phyloP scores from a whole-genome alignment of 2,329 filamentous ascomycete species.

The Nakataea oryzae region DNA sequence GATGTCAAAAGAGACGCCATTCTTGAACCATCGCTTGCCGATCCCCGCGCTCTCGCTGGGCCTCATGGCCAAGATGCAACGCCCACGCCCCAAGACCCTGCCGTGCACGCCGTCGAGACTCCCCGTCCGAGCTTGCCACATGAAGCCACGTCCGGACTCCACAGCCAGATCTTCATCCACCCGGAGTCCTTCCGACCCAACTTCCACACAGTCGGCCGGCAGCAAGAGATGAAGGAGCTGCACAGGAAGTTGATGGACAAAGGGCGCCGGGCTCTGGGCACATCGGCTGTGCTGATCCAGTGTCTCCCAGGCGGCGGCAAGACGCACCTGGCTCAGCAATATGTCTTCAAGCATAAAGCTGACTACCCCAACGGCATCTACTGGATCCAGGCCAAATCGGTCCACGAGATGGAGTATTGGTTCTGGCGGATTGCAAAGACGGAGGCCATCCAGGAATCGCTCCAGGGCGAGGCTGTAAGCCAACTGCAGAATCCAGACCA shows the following conservation, averaged over 20 bases:
- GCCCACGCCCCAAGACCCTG: neutral
- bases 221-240: constrained; percentile 44
- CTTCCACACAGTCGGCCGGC: constrained; percentile 50
- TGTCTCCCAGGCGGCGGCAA: constrained; percentile 59
- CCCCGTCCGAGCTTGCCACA: neutral
- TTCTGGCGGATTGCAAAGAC: constrained; percentile 57
- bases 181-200: constrained; percentile 53
- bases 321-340: constrained; percentile 57
- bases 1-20: constrained; percentile 3
- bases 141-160: constrained; percentile 5
- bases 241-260: constrained; percentile 49
- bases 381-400: constrained; percentile 55
- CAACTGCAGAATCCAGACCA: constrained; percentile 25
- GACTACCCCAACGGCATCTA: constrained; percentile 58
- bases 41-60: neutral
- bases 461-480: constrained; percentile 13
- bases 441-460: constrained; percentile 31
- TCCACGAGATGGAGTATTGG: constrained; percentile 46
- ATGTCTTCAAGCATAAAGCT: constrained; percentile 48
- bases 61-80: neutral
- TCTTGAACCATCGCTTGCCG: neutral
- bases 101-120: neutral
- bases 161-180: constrained; percentile 24
- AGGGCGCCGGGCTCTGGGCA: constrained; percentile 42
- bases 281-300: constrained; percentile 53